These are phyloP conservation scores for Ilex paraguariensis DNA, from an alignment of 305 asterid species.

Conservation along the genomic window DNA sequence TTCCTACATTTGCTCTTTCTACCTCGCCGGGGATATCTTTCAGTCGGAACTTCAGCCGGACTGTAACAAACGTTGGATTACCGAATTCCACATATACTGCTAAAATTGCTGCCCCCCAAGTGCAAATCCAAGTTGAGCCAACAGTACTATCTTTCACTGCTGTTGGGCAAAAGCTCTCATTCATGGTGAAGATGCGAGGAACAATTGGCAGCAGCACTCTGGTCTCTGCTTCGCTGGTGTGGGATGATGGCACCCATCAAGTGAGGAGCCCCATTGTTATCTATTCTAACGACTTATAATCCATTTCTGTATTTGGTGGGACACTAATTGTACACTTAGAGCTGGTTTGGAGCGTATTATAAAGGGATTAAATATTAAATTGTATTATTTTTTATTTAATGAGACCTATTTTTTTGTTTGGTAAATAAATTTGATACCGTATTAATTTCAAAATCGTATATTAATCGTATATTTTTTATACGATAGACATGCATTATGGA, in stretches of 20 bases:
- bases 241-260: neutral
- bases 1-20: neutral
- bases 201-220: neutral
- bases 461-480: too few species aligned
- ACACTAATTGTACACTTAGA: too few species aligned
- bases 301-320: too few species aligned
- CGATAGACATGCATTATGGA: too few species aligned
- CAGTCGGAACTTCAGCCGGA: neutral
- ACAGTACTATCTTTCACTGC: neutral
- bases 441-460: too few species aligned
- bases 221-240: neutral
- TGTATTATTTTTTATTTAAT: too few species aligned
- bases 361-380: too few species aligned
- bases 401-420: too few species aligned
- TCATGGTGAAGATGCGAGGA: neutral
- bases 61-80: neutral
- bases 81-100: neutral
- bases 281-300: neutral
- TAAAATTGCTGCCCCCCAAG: neutral
- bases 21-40: neutral
- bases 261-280: neutral
- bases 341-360: too few species aligned
- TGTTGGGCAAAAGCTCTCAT: neutral
- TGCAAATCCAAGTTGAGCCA: neutral
- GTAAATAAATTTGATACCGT: too few species aligned